phyloP scores from a whole-genome alignment of 2,329 filamentous ascomycete genomes.

The Scorias spongiosa region DNA sequence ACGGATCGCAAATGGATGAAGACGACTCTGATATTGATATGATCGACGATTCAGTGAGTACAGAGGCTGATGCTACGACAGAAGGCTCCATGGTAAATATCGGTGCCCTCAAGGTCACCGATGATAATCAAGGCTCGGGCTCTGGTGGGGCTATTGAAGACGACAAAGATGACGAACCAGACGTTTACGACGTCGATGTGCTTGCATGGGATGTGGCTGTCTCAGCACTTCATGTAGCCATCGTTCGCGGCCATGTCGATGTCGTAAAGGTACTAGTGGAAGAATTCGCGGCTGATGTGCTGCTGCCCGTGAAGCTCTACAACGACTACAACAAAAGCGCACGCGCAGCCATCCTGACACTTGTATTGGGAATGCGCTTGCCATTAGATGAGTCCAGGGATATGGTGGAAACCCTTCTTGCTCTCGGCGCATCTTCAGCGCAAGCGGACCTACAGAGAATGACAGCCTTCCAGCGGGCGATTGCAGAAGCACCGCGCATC shows the following conservation, averaged over 20 bases:
- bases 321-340: constrained; percentile 32
- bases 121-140: constrained; percentile 19
- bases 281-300: constrained; percentile 60
- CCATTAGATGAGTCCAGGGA: constrained; percentile 46
- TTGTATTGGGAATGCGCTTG: constrained; percentile 52
- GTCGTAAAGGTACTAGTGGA: constrained; percentile 53
- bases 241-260: constrained; percentile 54
- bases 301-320: constrained; percentile 57
- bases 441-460: constrained; percentile 53
- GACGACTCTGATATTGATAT: constrained; percentile 27
- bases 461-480: constrained; percentile 52
- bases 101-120: constrained; percentile 13
- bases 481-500: constrained; percentile 35
- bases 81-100: constrained; percentile 67
- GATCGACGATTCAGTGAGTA: constrained; percentile 28
- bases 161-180: constrained; percentile 51
- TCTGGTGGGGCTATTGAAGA: constrained; percentile 33
- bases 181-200: constrained; percentile 65
- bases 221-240: constrained; percentile 65
- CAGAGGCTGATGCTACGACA: constrained; percentile 22
- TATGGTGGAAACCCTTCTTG: constrained; percentile 51
- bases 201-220: constrained; percentile 65
- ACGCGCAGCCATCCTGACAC: constrained; percentile 48
- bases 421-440: constrained; percentile 55
- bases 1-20: constrained; percentile 13